phyloP scores from a whole-genome alignment of 1,284 basidiomycete species.

The Malassezia sympodialis region DNA sequence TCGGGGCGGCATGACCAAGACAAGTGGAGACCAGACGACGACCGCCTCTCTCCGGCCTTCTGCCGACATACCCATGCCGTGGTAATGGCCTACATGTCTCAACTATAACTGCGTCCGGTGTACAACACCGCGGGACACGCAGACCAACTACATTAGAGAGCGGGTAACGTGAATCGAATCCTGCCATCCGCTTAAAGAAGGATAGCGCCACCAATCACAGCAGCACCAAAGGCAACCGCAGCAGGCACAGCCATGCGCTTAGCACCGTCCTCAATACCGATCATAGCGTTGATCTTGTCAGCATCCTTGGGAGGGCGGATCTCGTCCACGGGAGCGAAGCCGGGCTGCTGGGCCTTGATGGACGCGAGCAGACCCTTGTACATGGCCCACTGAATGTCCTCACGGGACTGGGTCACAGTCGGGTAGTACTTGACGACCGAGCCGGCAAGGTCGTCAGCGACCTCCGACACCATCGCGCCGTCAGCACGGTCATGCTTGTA shows the following conservation, averaged over 20 bases:
- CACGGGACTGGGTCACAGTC: constrained; percentile 26
- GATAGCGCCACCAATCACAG: constrained; percentile 38
- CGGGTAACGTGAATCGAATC: neutral
- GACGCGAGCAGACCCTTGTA: constrained; percentile 22
- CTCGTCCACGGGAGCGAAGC: constrained; percentile 20
- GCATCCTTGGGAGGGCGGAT: constrained; percentile 3
- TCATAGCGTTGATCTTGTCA: constrained; percentile 14
- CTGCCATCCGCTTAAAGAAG: constrained; percentile 26
- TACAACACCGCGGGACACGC: neutral
- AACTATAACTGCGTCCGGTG: neutral
- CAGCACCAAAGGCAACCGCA: constrained; percentile 26
- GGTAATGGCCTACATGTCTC: neutral
- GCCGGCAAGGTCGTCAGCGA: constrained; percentile 34
- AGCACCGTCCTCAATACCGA: neutral
- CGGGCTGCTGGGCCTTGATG: constrained; percentile 24
- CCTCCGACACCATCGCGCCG: constrained; percentile 19
- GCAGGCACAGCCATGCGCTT: constrained; percentile 4
- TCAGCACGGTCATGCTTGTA: constrained; percentile 21
- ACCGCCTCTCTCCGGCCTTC: too few species aligned
- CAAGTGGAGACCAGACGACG: too few species aligned
- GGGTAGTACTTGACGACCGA: constrained; percentile 40
- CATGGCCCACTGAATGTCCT: constrained; percentile 20
- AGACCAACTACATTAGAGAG: neutral
- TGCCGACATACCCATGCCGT: neutral
- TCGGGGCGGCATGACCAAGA: neutral